Conservation (phyloP, 2,329 filamentous ascomycete species). For the Fusarium equiseti region DNA sequence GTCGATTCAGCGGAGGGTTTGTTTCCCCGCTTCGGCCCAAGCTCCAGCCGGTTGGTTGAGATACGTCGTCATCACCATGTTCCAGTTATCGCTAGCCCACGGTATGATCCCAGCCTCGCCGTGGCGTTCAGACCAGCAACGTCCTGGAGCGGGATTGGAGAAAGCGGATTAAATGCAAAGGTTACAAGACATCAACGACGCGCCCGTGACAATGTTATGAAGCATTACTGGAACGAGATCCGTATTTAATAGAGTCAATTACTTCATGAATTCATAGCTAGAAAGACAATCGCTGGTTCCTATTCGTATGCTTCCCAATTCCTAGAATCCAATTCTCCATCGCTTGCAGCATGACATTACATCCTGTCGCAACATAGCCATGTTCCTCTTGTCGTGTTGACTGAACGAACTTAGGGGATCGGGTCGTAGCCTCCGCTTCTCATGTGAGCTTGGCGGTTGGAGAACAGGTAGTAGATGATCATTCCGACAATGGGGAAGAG, state of each 20-base stretch:
- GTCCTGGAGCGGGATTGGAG: not conserved
- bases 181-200: not conserved
- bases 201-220: not conserved
- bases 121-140: not conserved
- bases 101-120: not conserved
- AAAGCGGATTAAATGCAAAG: not conserved
- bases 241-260: not conserved
- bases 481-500: slow-evolving; percentile 72
- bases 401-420: not conserved
- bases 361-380: not conserved
- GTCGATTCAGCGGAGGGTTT: not conserved
- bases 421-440: slow-evolving; percentile 67
- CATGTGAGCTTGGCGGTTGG: slow-evolving; percentile 69
- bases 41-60: not conserved
- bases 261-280: not conserved
- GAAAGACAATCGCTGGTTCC: not conserved
- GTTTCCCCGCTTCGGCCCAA: not conserved
- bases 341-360: not conserved
- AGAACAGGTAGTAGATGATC: slow-evolving; percentile 73
- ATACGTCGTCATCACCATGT: not conserved
- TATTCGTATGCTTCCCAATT: not conserved
- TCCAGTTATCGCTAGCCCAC: not conserved
- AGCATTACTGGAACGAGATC: not conserved
- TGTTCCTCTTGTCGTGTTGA: not conserved
- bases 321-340: rapidly evolving